These are phyloP conservation scores for Echites panduratus DNA, from an alignment of 257 asterid species.

Conservation along the genomic window DNA sequence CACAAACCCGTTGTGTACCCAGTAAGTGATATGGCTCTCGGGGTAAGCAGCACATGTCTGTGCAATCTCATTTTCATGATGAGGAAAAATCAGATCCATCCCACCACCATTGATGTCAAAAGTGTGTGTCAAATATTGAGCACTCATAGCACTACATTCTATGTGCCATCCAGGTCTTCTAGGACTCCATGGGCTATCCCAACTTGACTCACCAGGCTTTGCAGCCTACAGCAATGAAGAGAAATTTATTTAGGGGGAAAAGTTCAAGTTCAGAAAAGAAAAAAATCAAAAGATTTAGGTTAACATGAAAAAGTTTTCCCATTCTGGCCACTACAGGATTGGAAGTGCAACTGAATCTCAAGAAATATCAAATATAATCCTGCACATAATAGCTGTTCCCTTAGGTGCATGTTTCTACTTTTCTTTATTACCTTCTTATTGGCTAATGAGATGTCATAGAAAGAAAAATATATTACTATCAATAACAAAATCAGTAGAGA, in stretches of 20 bases:
- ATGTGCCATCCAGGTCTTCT: conserved; percentile 99
- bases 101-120: conserved; percentile 97
- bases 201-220: conserved; percentile 78
- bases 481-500: background rate
- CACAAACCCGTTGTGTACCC: conserved; percentile 89
- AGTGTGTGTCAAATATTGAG: conserved; percentile 63
- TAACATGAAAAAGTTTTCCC: background rate
- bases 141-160: conserved; percentile 96
- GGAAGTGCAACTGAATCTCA: conserved; percentile 2
- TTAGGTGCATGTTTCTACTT: background rate
- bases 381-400: background rate
- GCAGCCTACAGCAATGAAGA: conserved; percentile 54
- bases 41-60: no score
- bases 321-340: no score
- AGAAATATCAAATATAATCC: background rate
- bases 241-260: background rate
- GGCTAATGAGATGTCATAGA: background rate
- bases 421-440: background rate
- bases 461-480: background rate
- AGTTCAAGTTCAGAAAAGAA: background rate
- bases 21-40: conserved; percentile 55
- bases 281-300: background rate
- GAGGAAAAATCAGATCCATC: conserved; percentile 85
- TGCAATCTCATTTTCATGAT: no score
- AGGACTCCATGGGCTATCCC: conserved; percentile 98